Evolutionary conservation across 345 rosid genomes (phyloP).

Genomic region (Linum usitatissimum): DNA sequence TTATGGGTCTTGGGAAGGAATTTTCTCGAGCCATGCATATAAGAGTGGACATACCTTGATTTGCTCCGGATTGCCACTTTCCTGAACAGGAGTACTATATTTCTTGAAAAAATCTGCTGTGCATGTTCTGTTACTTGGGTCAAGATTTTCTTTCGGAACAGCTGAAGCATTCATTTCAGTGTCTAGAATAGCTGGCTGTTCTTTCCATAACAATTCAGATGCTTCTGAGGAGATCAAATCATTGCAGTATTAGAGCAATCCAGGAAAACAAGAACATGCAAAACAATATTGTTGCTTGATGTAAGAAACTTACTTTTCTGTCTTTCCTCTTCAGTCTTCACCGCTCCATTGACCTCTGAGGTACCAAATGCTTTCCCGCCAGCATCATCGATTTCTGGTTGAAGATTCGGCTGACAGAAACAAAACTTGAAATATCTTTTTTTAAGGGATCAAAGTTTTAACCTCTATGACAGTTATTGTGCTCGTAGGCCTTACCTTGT

Average conservation of each 20-base stretch:
- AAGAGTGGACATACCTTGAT: not conserved
- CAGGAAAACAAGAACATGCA: slow-evolving; percentile 1
- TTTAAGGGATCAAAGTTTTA: not conserved
- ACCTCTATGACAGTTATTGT: not conserved
- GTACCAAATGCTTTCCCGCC: slow-evolving; percentile 16
- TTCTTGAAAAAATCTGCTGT: slow-evolving; percentile 6
- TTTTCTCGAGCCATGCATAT: not conserved
- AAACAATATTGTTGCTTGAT: not conserved
- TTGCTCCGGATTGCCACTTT: slow-evolving; percentile 8
- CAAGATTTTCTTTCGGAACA: slow-evolving; percentile 16
- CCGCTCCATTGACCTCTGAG: slow-evolving; percentile 7
- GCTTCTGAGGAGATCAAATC: slow-evolving; percentile 12
- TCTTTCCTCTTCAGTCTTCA: slow-evolving; percentile 18
- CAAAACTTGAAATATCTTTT: not conserved
- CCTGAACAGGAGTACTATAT: not conserved
- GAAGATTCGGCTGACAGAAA: slow-evolving; percentile 17
- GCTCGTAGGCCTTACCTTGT: slow-evolving; percentile 14
- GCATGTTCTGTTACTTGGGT: slow-evolving; percentile 11
- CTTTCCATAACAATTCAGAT: slow-evolving; percentile 21
- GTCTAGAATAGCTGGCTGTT: slow-evolving; percentile 13
- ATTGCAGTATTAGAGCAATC: not conserved
- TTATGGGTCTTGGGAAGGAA: not conserved
- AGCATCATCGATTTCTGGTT: slow-evolving; percentile 12
- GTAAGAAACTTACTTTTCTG: slow-evolving; percentile 15
- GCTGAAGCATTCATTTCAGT: slow-evolving; percentile 13